A percentile compares a stretch with the other conserved stretches of the same genome.
Evolutionary conservation across 1,139 yeast species (phyloP).

Genomic region (Zhuliangozyma parablackwelliae): DNA sequence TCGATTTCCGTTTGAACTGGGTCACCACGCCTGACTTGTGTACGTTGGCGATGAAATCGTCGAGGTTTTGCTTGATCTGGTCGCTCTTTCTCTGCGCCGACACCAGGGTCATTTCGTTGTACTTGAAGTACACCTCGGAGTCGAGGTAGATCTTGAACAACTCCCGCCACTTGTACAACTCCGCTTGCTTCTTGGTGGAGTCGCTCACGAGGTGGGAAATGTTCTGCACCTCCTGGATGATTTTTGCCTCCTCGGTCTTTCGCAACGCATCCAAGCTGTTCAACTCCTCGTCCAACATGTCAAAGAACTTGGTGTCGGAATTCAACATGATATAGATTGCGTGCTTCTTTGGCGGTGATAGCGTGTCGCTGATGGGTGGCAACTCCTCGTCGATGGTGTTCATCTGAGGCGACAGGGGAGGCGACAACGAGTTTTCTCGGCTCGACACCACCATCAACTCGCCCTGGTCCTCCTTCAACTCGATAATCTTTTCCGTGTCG

Average conservation of each 20-base stretch:
- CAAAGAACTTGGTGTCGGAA: slow-evolving; percentile 51
- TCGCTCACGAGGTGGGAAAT: slow-evolving; percentile 27
- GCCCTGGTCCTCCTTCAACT: slow-evolving; percentile 14
- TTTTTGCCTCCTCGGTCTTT: slow-evolving; percentile 38
- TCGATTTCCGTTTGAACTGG: slow-evolving; percentile 46
- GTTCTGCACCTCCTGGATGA: slow-evolving; percentile 39
- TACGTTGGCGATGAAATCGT: slow-evolving; percentile 41
- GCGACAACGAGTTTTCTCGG: slow-evolving; percentile 11
- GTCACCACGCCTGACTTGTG: slow-evolving; percentile 36
- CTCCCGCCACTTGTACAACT: slow-evolving; percentile 69
- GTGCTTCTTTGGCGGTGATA: slow-evolving; percentile 7
- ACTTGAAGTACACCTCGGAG: slow-evolving; percentile 59
- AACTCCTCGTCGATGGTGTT: slow-evolving; percentile 4
- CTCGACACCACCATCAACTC: slow-evolving; percentile 10
- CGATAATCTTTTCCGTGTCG: slow-evolving; percentile 12
- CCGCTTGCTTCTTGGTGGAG: slow-evolving; percentile 35
- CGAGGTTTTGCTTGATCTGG: slow-evolving; percentile 37
- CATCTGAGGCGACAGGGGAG: slow-evolving; percentile 6
- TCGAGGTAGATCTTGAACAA: slow-evolving; percentile 62
- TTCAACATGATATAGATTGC: slow-evolving; percentile 37
- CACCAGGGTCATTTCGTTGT: slow-evolving; percentile 39
- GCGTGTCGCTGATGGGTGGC: not conserved
- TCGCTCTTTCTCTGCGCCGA: slow-evolving; percentile 38
- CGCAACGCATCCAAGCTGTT: slow-evolving; percentile 46
- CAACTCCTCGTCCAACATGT: slow-evolving; percentile 54